These are phyloP conservation scores for Parastagonospora nodorum DNA, from an alignment of 2,329 filamentous ascomycete species.

Conservation along the genomic window DNA sequence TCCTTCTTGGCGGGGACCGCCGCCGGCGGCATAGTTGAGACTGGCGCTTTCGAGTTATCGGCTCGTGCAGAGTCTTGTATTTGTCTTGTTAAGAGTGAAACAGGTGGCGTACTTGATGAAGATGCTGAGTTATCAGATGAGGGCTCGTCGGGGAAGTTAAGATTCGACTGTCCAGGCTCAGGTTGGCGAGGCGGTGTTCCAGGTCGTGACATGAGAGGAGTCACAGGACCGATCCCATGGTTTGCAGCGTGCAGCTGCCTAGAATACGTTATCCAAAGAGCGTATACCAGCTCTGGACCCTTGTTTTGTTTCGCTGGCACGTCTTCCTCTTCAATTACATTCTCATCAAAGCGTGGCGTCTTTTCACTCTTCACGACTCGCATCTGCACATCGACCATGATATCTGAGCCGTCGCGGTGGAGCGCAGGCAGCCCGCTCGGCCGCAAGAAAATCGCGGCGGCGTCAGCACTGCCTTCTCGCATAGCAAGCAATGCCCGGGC, in stretches of 20 bases:
- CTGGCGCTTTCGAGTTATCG: slow-evolving; percentile 49
- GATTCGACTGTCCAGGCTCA: slow-evolving; percentile 70
- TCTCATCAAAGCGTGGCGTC: slow-evolving; percentile 55
- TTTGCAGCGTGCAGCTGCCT: slow-evolving; percentile 82
- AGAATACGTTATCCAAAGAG: slow-evolving; percentile 96
- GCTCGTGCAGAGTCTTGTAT: slow-evolving; percentile 56
- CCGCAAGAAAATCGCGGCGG: slow-evolving; percentile 75
- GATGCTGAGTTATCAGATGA: slow-evolving; percentile 43
- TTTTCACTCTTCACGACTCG: slow-evolving; percentile 88
- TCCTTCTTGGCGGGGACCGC: slow-evolving; percentile 23
- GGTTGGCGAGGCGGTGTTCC: slow-evolving; percentile 78
- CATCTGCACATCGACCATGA: slow-evolving; percentile 96
- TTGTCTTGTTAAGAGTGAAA: slow-evolving; percentile 57
- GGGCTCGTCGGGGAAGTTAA: slow-evolving; percentile 44
- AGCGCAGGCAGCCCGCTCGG: slow-evolving; percentile 83
- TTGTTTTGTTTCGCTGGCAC: slow-evolving; percentile 54
- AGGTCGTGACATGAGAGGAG: slow-evolving; percentile 66
- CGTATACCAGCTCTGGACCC: slow-evolving; percentile 78
- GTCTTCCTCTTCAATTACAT: slow-evolving; percentile 66
- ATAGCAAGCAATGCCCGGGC: slow-evolving; percentile 84
- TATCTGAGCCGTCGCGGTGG: slow-evolving; percentile 87
- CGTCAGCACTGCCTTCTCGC: slow-evolving; percentile 79
- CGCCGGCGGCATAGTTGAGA: slow-evolving; percentile 19
- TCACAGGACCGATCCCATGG: slow-evolving; percentile 64
- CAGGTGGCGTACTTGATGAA: slow-evolving; percentile 43